phyloP scores from a whole-genome alignment of 805 yeast species.

The Blastobotrys terrestris region DNA sequence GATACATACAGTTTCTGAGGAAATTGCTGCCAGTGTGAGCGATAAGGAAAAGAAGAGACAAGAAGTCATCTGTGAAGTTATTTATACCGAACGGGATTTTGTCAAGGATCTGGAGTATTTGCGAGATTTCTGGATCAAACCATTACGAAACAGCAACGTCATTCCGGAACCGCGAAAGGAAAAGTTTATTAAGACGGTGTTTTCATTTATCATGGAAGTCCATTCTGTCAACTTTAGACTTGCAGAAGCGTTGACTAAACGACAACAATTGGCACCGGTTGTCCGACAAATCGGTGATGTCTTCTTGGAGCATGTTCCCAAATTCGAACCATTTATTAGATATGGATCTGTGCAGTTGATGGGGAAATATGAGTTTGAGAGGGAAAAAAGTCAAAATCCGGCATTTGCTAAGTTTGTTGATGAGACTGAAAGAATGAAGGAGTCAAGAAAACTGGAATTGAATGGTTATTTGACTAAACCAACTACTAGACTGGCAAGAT shows the following conservation, averaged over 20 bases:
- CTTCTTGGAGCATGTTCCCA: constrained; percentile 73
- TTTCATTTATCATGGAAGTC: constrained; percentile 83
- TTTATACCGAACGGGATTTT: constrained; percentile 90
- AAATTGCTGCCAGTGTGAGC: constrained; percentile 68
- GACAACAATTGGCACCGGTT: constrained; percentile 81
- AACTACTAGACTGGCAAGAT: constrained; percentile 91
- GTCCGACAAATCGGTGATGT: constrained; percentile 85
- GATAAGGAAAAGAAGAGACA: constrained; percentile 87
- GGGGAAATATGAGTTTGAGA: constrained; percentile 91
- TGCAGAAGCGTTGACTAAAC: constrained; percentile 80
- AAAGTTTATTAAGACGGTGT: constrained; percentile 84
- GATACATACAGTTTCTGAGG: constrained; percentile 86
- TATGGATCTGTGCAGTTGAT: constrained; percentile 94
- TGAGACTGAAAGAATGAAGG: constrained; percentile 79
- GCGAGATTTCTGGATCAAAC: constrained; percentile 90
- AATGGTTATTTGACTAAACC: constrained; percentile 93
- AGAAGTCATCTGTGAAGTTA: constrained; percentile 89
- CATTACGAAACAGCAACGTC: constrained; percentile 76
- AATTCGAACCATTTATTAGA: constrained; percentile 85
- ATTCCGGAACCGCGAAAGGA: constrained; percentile 88
- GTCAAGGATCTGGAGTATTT: constrained; percentile 90
- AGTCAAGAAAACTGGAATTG: constrained; percentile 81
- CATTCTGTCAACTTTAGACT: constrained; percentile 75
- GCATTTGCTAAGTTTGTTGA: constrained; percentile 90
- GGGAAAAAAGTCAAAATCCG: constrained; percentile 86